A percentile compares a stretch with the other conserved stretches of the same genome.
phyloP scores from a whole-genome alignment of 805 yeast genomes.

The Cyberlindnera saturnus region DNA sequence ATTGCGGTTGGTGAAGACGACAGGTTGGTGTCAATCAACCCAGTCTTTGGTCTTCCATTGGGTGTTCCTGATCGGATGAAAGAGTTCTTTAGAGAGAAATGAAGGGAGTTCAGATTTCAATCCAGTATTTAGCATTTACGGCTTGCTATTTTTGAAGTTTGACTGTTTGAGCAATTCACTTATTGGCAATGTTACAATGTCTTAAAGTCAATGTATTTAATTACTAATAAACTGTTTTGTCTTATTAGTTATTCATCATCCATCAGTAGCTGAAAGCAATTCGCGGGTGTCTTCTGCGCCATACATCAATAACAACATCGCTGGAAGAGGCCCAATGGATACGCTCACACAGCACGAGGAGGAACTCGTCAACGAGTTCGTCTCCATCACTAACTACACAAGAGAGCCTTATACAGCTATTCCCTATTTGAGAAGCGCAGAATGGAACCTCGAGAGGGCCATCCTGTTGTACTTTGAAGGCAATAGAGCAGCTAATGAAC shows the following conservation, averaged over 20 bases:
- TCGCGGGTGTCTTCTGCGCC: too few species aligned
- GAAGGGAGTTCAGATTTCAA: too few species aligned
- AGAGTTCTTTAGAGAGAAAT: slow-evolving; percentile 1
- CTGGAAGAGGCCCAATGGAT: slow-evolving; percentile 4
- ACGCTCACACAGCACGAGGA: slow-evolving; percentile 10
- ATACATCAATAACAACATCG: neutral
- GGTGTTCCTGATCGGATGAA: slow-evolving; percentile 30
- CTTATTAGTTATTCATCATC: too few species aligned
- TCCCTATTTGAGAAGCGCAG: slow-evolving; percentile 19
- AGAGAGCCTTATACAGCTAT: slow-evolving; percentile 18
- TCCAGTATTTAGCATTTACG: too few species aligned
- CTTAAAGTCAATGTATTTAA: too few species aligned
- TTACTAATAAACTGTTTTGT: too few species aligned
- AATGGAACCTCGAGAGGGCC: slow-evolving; percentile 35
- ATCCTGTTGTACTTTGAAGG: slow-evolving; percentile 21
- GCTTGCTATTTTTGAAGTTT: too few species aligned
- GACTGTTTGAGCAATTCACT: too few species aligned
- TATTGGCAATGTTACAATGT: too few species aligned
- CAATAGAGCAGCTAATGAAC: slow-evolving; percentile 20
- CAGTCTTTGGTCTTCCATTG: slow-evolving; percentile 53
- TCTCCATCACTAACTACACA: slow-evolving; percentile 17
- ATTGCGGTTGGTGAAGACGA: slow-evolving; percentile 17
- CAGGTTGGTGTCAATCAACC: slow-evolving; percentile 36
- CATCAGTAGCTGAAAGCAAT: too few species aligned
- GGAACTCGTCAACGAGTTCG: slow-evolving; percentile 8